Base-by-base conservation (phyloP, 345 rosid genomes). In the Garcia nutans region DNA sequence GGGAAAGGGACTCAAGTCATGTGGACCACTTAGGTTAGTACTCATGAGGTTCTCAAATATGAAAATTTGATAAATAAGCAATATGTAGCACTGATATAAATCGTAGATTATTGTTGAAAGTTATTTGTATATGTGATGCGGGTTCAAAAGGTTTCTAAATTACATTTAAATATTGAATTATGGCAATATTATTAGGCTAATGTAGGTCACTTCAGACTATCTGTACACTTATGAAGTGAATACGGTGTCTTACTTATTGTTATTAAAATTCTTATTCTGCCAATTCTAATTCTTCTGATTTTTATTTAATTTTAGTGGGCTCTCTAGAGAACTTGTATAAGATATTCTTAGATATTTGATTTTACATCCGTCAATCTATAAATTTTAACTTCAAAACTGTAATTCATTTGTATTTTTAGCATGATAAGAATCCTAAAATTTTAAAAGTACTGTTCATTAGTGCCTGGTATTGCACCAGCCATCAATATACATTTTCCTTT, bases 1-100 rank as follows among this genome's bases (percentile, higher is more conserved):
- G 98, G 97, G 92, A 82, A 96, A 87, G 82, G 99, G 98, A 45
- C 86, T 96, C 68, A 89, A 87, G 85, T 87, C 89, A 45, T 96
- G 99, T 83, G 98, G 99, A 82, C 99, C 99, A 4, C 82, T 89
- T 28, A 93, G 99, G 99, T 68, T 59, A n/a, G 10, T 58, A 13
- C 23, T n/a, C 24, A 12, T 15, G 41, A 2, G 19, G 47, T 69
- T 76, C 31, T 17, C 1, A 0, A 49, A 28, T 64, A 11, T 52
- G 37, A 17, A 47, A 52, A 54, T 64, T 37, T 62, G 66, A 59
- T 31, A 58, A 17, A 57, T 57, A 57, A 37, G 11, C n/a, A n/a
- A 11, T 23, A 22, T 10, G 26, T n/a, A 55, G 23, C 7, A 15
- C 8, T 58, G 50, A 37, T 31, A 20, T 31, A 26, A 71, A 42